A percentile compares a stretch with the other conserved stretches of the same genome.
Evolutionary conservation across 441 rosid species (phyloP).

Genomic region (Theobroma grandiflorum): DNA sequence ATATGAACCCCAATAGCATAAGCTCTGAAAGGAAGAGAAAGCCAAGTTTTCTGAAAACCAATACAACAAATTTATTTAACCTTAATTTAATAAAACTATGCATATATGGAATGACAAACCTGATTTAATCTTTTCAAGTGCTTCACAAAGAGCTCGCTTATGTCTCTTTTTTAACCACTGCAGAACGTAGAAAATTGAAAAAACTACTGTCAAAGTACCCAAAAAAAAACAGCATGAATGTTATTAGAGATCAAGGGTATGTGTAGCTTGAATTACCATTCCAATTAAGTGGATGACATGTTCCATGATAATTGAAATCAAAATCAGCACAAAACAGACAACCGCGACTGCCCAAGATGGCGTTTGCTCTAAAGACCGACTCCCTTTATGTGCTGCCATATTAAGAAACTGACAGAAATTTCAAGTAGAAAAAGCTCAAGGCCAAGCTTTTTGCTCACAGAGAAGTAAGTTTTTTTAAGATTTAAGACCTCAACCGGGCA

Average conservation of each 20-base stretch:
- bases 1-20: slow-evolving; percentile 73
- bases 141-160: slow-evolving; percentile 60
- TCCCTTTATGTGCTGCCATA: neutral
- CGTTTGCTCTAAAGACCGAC: slow-evolving; percentile 44
- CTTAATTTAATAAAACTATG: neutral
- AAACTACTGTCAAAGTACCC: neutral
- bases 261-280: neutral
- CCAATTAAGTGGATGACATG: slow-evolving; percentile 27
- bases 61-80: neutral
- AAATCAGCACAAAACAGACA: slow-evolving; percentile 55
- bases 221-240: neutral
- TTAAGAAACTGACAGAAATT: neutral
- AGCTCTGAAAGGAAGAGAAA: slow-evolving; percentile 48
- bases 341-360: slow-evolving; percentile 71
- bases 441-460: neutral
- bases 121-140: slow-evolving; percentile 75
- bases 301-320: slow-evolving; percentile 56
- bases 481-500: neutral
- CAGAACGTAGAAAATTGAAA: neutral
- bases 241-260: too few relatives aligned
- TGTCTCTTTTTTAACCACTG: slow-evolving; percentile 64
- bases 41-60: neutral
- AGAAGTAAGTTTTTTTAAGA: neutral
- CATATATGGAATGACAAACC: slow-evolving; percentile 36
- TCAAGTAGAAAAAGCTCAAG: neutral